A percentile compares a stretch with the other conserved stretches of the same genome.
Evolutionary conservation across 108 stramenopile species (phyloP).

Genomic region (Nannochloropsis salina): DNA sequence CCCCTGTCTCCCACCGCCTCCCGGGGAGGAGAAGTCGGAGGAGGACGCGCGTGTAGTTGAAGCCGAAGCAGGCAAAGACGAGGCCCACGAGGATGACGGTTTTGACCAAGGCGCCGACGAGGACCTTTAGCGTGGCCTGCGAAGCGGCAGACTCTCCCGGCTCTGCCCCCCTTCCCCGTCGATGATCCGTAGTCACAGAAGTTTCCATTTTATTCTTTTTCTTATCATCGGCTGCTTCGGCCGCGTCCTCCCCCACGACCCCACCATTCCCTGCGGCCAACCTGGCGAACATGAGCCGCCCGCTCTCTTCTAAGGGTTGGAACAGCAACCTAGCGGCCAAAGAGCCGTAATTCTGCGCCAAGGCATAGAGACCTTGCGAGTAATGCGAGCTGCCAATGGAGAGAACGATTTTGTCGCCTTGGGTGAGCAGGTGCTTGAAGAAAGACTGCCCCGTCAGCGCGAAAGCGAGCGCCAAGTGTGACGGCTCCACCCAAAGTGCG

Average conservation of each 20-base stretch:
- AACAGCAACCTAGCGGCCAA: conserved; percentile 54
- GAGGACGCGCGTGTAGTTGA: conserved; percentile 44
- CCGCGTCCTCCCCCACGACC: conserved; percentile 12
- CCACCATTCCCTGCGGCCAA: conserved; percentile 35
- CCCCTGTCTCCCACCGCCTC: neutral
- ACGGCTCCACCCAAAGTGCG: conserved; percentile 8
- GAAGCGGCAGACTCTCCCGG: neutral
- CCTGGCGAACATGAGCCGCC: conserved; percentile 51
- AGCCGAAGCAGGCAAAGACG: conserved; percentile 44
- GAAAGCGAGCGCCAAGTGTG: conserved; percentile 30
- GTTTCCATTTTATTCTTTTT: neutral
- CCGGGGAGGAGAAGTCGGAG: conserved; percentile 37
- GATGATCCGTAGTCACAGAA: too few species aligned
- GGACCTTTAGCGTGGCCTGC: conserved; percentile 18
- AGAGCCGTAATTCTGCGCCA: conserved; percentile 55
- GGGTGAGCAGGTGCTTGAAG: conserved; percentile 54
- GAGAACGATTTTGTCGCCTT: conserved; percentile 55
- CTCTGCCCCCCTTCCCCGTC: neutral
- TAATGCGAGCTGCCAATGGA: conserved; percentile 39
- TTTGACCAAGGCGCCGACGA: conserved; percentile 41
- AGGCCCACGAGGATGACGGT: conserved; percentile 38
- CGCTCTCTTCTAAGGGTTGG: conserved; percentile 53
- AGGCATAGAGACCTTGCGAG: conserved; percentile 54
- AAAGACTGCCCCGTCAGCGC: conserved; percentile 40
- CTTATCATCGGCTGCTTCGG: neutral